Conservation (phyloP, 2,329 filamentous ascomycete species). For the Mariannaea sp. region DNA sequence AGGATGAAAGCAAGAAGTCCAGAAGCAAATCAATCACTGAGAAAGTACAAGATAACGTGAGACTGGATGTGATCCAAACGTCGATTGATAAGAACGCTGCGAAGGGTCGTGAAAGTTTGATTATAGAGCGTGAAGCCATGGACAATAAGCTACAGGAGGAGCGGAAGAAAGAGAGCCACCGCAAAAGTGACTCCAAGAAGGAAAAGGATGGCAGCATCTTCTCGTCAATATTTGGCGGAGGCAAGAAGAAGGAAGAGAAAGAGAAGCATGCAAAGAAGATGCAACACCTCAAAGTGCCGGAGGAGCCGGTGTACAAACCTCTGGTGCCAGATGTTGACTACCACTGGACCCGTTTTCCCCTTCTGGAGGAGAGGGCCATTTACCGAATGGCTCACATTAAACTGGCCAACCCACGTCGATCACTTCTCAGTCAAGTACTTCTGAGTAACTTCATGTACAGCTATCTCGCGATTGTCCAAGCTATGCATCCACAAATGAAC, state of each 20-base stretch:
- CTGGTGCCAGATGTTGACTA: slow-evolving; percentile 90
- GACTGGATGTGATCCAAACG: slow-evolving; percentile 83
- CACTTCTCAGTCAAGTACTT: slow-evolving; percentile 90
- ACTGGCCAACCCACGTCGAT: slow-evolving; percentile 91
- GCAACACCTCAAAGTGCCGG: slow-evolving; percentile 75
- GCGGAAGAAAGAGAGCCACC: slow-evolving; percentile 76
- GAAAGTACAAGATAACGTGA: slow-evolving; percentile 74
- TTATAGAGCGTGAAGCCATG: slow-evolving; percentile 77
- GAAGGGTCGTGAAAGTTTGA: slow-evolving; percentile 78
- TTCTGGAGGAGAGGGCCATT: slow-evolving; percentile 93
- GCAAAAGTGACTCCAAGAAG: slow-evolving; percentile 81
- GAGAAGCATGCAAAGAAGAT: slow-evolving; percentile 76
- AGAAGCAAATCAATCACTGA: slow-evolving; percentile 64
- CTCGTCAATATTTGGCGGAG: slow-evolving; percentile 87
- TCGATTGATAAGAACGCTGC: slow-evolving; percentile 74
- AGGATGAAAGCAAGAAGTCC: slow-evolving; percentile 67
- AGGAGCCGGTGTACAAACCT: slow-evolving; percentile 73
- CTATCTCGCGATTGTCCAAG: slow-evolving; percentile 96
- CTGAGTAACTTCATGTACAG: slow-evolving; percentile 99
- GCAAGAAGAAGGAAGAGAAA: slow-evolving; percentile 83
- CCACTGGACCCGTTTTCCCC: slow-evolving; percentile 93
- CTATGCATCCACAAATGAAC: slow-evolving; percentile 96
- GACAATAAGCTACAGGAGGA: slow-evolving; percentile 78
- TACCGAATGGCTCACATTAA: slow-evolving; percentile 99
- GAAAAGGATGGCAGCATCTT: slow-evolving; percentile 95